Evolutionary conservation across 2,329 filamentous ascomycete species (phyloP).

Genomic region (Aureobasidium sp.): DNA sequence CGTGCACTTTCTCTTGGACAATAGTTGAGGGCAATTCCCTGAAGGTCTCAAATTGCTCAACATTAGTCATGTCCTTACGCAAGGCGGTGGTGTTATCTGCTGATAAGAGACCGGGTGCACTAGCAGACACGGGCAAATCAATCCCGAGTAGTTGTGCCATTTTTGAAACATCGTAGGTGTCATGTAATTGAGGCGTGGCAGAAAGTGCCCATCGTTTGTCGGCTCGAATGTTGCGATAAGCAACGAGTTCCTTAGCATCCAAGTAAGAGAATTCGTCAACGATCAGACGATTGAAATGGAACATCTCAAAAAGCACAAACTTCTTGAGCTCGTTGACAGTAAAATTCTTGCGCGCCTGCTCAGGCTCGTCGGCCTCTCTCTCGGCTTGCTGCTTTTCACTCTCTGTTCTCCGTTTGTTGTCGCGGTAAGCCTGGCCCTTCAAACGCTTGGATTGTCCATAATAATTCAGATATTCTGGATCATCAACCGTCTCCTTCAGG

Average conservation of each 20-base stretch:
- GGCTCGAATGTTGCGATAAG: conserved; percentile 35
- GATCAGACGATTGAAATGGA: conserved; percentile 53
- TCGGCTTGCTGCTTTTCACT: neutral
- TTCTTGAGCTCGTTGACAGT: neutral
- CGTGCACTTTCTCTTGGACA: conserved; percentile 47
- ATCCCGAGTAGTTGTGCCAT: conserved; percentile 52
- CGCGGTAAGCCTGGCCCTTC: conserved; percentile 11
- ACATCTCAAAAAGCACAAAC: conserved; percentile 47
- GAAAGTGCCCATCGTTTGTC: conserved; percentile 56
- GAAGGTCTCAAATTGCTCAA: conserved; percentile 51
- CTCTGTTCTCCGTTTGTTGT: neutral
- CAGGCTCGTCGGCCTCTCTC: neutral
- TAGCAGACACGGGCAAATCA: conserved; percentile 49
- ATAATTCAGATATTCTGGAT: conserved; percentile 31
- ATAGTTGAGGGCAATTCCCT: conserved; percentile 42
- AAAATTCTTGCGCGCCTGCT: neutral
- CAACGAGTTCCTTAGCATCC: conserved; percentile 27
- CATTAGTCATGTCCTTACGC: conserved; percentile 39
- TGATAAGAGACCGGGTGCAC: conserved; percentile 38
- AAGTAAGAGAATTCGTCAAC: conserved; percentile 60
- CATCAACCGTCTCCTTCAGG: conserved; percentile 25
- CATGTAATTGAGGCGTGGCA: conserved; percentile 52
- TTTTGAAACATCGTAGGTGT: conserved; percentile 53
- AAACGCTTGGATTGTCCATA: conserved; percentile 22
- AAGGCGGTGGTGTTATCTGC: conserved; percentile 40